Evolutionary conservation across 352 stramenopile species (phyloP).

Genomic region (Phytophthora foliorum): DNA sequence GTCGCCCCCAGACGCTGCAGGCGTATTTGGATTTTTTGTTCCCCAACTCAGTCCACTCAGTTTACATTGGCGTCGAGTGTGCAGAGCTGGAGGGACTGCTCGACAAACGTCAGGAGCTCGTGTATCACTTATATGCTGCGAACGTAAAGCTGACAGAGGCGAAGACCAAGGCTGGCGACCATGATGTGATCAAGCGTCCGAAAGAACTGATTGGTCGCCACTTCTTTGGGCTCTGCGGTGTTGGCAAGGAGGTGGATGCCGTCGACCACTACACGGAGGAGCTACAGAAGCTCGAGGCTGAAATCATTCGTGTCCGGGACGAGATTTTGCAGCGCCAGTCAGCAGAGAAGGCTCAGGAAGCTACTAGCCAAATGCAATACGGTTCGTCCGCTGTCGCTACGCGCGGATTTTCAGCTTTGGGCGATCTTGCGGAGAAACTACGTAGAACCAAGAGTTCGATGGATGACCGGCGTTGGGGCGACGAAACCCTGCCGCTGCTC

Average conservation of each 20-base stretch:
- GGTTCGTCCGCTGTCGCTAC: slow-evolving; percentile 15
- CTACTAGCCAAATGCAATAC: slow-evolving; percentile 34
- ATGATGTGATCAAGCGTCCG: slow-evolving; percentile 45
- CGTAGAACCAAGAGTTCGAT: slow-evolving; percentile 44
- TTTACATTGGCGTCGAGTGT: slow-evolving; percentile 83
- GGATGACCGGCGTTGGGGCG: slow-evolving; percentile 27
- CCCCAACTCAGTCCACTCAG: slow-evolving; percentile 62
- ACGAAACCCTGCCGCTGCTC: slow-evolving; percentile 45
- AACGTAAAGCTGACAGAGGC: slow-evolving; percentile 53
- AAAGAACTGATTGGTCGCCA: slow-evolving; percentile 47
- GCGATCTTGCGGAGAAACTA: slow-evolving; percentile 39
- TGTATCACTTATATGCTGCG: slow-evolving; percentile 62
- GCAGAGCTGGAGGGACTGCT: slow-evolving; percentile 64
- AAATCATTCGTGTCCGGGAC: slow-evolving; percentile 58
- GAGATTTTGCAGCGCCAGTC: slow-evolving; percentile 63
- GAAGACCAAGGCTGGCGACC: slow-evolving; percentile 29
- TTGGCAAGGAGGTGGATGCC: slow-evolving; percentile 62
- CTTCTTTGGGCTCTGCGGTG: slow-evolving; percentile 60
- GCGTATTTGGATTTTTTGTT: slow-evolving; percentile 81
- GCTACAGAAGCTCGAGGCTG: slow-evolving; percentile 57
- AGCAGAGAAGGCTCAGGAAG: slow-evolving; percentile 43
- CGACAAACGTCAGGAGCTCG: slow-evolving; percentile 56
- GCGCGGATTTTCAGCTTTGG: slow-evolving; percentile 33
- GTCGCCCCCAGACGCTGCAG: slow-evolving; percentile 64
- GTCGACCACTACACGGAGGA: slow-evolving; percentile 66